These are phyloP conservation scores for Galeopsis tetrahit DNA, from an alignment of 257 asterid genomes.

Conservation along the genomic window DNA sequence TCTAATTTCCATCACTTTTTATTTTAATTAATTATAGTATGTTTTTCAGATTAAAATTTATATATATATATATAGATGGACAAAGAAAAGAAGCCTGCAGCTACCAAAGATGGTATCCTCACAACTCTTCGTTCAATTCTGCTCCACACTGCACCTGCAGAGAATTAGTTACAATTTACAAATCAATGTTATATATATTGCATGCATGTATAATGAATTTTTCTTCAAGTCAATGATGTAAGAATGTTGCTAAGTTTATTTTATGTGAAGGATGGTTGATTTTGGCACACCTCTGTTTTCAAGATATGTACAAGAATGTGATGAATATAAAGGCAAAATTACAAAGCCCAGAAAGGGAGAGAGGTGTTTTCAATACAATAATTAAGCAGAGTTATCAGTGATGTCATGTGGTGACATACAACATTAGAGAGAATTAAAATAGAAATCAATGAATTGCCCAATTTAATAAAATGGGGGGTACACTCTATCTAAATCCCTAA, in stretches of 20 bases:
- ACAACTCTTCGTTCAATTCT: neutral
- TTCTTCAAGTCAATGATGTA: no score
- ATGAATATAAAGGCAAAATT: neutral
- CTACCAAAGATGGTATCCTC: neutral
- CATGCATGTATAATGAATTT: no score
- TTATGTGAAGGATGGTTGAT: no score
- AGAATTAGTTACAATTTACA: no score
- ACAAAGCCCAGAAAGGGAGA: conserved; percentile 1
- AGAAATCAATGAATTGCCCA: conserved; percentile 20
- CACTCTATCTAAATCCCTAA: neutral
- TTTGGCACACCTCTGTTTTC: no score
- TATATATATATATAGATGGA: neutral
- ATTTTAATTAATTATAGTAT: no score
- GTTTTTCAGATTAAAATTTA: no score
- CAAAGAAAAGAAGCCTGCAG: neutral
- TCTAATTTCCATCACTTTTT: no score
- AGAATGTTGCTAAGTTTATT: no score
- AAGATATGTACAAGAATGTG: no score
- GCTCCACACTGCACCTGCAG: no score
- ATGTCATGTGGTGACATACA: conserved; percentile 15
- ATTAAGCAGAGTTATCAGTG: neutral
- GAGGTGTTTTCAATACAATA: neutral
- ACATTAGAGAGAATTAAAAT: conserved; percentile 10
- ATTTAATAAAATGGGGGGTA: neutral
- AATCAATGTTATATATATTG: no score